Evolutionary conservation across 2,329 filamentous ascomycete species (phyloP), one percentile per base, ranked within the genome.

Genomic region (Colletotrichum destructivum): DNA sequence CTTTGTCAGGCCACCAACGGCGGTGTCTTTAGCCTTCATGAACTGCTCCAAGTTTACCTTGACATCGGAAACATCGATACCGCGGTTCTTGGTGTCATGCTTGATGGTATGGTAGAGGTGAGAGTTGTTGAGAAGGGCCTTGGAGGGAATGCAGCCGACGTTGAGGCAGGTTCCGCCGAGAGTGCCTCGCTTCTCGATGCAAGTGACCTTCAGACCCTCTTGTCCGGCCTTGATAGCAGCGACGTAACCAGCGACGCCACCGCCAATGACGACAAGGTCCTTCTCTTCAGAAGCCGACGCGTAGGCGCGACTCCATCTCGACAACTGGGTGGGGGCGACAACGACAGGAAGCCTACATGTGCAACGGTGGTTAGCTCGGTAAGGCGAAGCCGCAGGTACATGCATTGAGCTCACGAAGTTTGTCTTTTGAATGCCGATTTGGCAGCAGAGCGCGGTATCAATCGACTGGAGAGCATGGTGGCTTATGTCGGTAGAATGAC

Each of bases 81-180:
- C 96, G 82, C 96, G 94, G 85, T 93, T 91, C 87, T 98, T 98
- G 76, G 95, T 96, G 88, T 99, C 96, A 87, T 99, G 96, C 73
- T 97, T 90, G 81, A 98, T 93, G 86, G 95, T 93, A 88, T 98
- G 96, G 89, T 98, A 98, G 73, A 98, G 90, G 84, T 98, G 95
- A 78, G 96, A 98, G 89, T 98, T 98, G 92, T 98, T 99, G 84
- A 99, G 94, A 77, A 99, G 94, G 74, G 96, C 98, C 87, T 99
- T 99, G 76, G 96, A 99, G 76, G 96, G 96, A 82, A 99, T 99
- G 87, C 96, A 99, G 86, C 96, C 96, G 81, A 99, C 96, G 84
- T 99, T 99, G 80, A 99, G 88, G 88, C 96, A 99, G 80, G 96
- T 99, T 82, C 96, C 96, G 80, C 96, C 96, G 78, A 99, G 92